phyloP scores from a whole-genome alignment of 805 yeast species.

The Yarrowia alimentaria region DNA sequence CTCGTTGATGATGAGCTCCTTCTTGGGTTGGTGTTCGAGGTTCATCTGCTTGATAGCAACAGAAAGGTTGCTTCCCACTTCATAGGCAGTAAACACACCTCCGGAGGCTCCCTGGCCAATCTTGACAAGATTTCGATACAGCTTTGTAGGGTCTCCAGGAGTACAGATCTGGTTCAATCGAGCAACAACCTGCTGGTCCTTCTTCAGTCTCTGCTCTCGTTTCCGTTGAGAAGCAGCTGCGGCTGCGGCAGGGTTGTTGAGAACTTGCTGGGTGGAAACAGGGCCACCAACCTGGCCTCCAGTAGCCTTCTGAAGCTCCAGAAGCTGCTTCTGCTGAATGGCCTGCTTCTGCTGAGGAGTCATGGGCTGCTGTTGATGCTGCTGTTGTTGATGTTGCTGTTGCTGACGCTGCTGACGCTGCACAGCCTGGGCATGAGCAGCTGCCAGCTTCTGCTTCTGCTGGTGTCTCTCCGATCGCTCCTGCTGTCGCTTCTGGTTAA shows the following conservation, averaged over 20 bases:
- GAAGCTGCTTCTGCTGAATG: slow-evolving; percentile 35
- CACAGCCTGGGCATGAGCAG: slow-evolving; percentile 29
- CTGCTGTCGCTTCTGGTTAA: slow-evolving; percentile 26
- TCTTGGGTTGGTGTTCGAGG: slow-evolving; percentile 83
- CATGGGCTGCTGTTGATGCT: slow-evolving; percentile 28
- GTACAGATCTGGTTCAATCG: slow-evolving; percentile 75
- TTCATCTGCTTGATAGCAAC: slow-evolving; percentile 98
- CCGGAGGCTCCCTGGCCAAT: slow-evolving; percentile 98
- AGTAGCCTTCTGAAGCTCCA: slow-evolving; percentile 36
- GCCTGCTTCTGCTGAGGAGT: slow-evolving; percentile 30
- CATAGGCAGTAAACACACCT: slow-evolving; percentile 79
- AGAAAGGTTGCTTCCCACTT: slow-evolving; percentile 54
- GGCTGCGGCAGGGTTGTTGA: slow-evolving; percentile 30
- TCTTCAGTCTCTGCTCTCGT: slow-evolving; percentile 72
- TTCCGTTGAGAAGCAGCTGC: slow-evolving; percentile 42
- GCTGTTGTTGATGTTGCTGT: slow-evolving; percentile 38
- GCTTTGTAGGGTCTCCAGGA: slow-evolving; percentile 74
- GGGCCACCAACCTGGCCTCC: slow-evolving; percentile 34
- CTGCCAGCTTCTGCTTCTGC: slow-evolving; percentile 29
- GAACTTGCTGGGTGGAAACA: slow-evolving; percentile 17
- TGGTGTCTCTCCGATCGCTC: slow-evolving; percentile 19
- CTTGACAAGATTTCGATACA: slow-evolving; percentile 55
- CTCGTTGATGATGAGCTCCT: slow-evolving; percentile 93
- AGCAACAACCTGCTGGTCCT: slow-evolving; percentile 68
- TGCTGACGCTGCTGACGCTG: slow-evolving; percentile 35